phyloP scores from a whole-genome alignment of 805 yeast genomes.

The Maudiozyma barnettii region DNA sequence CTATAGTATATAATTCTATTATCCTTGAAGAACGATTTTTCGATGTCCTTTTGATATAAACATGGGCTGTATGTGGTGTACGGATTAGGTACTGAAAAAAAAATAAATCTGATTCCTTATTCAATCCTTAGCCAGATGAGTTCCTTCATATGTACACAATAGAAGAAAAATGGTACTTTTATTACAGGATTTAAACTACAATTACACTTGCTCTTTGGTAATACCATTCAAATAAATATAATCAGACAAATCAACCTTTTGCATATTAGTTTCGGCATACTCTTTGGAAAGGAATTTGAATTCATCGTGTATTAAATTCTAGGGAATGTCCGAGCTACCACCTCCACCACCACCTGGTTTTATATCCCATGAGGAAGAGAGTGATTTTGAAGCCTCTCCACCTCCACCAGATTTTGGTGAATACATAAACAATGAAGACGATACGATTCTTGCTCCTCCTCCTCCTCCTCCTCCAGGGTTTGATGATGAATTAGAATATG shows the following conservation, averaged over 20 bases:
- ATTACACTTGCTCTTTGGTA: no score
- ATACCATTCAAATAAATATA: no score
- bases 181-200: no score
- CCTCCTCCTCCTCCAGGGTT: constrained; percentile 30
- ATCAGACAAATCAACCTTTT: no score
- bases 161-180: no score
- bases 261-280: no score
- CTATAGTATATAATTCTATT: not conserved
- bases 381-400: constrained; percentile 20
- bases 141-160: no score
- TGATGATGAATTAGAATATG: constrained; percentile 1
- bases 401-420: constrained; percentile 11
- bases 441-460: constrained; percentile 14
- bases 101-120: not conserved
- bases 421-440: constrained; percentile 1
- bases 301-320: not conserved
- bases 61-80: not conserved
- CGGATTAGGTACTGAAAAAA: not conserved
- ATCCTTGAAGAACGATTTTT: not conserved
- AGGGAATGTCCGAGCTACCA: constrained; percentile 13
- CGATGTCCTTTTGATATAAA: not conserved
- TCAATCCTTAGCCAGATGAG: no score
- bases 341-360: constrained; percentile 30
- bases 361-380: constrained; percentile 20
- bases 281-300: no score